Evolutionary conservation across 2,329 filamentous ascomycete species (phyloP).

Genomic region (Fusarium poae): DNA sequence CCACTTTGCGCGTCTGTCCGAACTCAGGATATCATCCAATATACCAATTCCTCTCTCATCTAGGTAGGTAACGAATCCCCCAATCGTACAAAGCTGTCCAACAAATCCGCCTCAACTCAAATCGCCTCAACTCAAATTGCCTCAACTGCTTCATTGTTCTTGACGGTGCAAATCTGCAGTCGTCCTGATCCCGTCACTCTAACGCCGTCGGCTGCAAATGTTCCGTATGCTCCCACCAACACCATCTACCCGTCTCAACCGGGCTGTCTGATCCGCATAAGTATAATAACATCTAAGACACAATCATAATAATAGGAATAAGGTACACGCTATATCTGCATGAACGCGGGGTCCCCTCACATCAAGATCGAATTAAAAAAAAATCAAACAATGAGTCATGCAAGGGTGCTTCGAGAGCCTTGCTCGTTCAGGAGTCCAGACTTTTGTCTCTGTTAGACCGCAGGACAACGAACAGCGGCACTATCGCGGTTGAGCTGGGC

Average conservation of each 20-base stretch:
- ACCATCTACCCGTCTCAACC: slow-evolving; percentile 18
- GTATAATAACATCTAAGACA: slow-evolving; percentile 21
- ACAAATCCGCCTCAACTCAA: slow-evolving; percentile 5
- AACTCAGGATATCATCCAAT: slow-evolving; percentile 9
- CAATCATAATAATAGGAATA: slow-evolving; percentile 25
- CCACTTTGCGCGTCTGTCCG: neutral
- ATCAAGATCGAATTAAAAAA: slow-evolving; percentile 24
- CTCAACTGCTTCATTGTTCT: slow-evolving; percentile 11
- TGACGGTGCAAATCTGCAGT: slow-evolving; percentile 23
- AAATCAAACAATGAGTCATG: slow-evolving; percentile 37
- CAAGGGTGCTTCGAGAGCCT: neutral
- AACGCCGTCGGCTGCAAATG: slow-evolving; percentile 43
- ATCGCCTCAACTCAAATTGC: no score
- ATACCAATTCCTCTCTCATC: neutral
- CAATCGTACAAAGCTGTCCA: slow-evolving; percentile 22
- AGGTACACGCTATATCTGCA: slow-evolving; percentile 18
- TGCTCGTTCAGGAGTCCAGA: neutral
- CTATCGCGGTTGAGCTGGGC: slow-evolving; percentile 49
- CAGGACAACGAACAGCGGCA: slow-evolving; percentile 23
- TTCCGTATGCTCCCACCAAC: slow-evolving; percentile 25
- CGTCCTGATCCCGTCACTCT: slow-evolving; percentile 21
- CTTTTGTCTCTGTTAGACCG: slow-evolving; percentile 41
- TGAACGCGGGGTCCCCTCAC: slow-evolving; percentile 14
- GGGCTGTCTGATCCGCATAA: slow-evolving; percentile 22
- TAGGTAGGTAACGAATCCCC: neutral